Evolutionary conservation across 352 stramenopile species (phyloP).

Genomic region (Globisporangium orthogonon): DNA sequence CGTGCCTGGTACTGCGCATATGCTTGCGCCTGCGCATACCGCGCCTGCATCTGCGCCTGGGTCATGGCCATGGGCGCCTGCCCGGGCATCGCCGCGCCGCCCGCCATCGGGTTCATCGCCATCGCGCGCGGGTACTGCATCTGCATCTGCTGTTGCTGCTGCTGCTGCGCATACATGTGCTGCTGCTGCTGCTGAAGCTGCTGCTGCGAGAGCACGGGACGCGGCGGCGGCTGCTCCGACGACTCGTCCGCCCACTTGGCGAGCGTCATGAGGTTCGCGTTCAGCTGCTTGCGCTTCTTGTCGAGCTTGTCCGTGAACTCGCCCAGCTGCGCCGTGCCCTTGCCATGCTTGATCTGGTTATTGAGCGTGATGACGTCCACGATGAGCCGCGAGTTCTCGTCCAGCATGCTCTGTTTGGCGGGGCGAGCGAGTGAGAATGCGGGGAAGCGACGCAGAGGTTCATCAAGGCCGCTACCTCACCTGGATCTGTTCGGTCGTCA

Average conservation of each 20-base stretch:
- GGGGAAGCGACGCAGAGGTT: not conserved
- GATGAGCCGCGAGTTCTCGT: conserved; percentile 83
- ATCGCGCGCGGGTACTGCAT: conserved; percentile 15
- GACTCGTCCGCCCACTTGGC: conserved; percentile 86
- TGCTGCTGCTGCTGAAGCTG: conserved; percentile 22
- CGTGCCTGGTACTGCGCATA: conserved; percentile 61
- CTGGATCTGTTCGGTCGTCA: conserved; percentile 81
- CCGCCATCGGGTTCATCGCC: conserved; percentile 24
- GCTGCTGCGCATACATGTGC: conserved; percentile 9
- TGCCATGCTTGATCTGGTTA: conserved; percentile 83
- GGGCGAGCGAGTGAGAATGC: not conserved
- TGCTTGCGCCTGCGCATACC: conserved; percentile 33
- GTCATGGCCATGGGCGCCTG: conserved; percentile 17
- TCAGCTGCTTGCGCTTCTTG: conserved; percentile 87
- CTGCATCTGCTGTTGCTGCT: conserved; percentile 18
- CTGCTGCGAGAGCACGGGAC: conserved; percentile 15
- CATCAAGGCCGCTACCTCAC: conserved; percentile 17
- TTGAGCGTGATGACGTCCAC: conserved; percentile 87
- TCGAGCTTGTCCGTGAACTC: conserved; percentile 83
- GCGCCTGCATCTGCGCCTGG: conserved; percentile 24
- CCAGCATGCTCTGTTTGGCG: conserved; percentile 60
- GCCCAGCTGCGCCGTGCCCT: conserved; percentile 61
- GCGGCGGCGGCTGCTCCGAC: conserved; percentile 52
- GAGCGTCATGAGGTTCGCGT: conserved; percentile 88
- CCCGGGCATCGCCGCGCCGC: conserved; percentile 12